Evolutionary conservation across 352 stramenopile genomes (phyloP).

Genomic region (Globisporangium polare): DNA sequence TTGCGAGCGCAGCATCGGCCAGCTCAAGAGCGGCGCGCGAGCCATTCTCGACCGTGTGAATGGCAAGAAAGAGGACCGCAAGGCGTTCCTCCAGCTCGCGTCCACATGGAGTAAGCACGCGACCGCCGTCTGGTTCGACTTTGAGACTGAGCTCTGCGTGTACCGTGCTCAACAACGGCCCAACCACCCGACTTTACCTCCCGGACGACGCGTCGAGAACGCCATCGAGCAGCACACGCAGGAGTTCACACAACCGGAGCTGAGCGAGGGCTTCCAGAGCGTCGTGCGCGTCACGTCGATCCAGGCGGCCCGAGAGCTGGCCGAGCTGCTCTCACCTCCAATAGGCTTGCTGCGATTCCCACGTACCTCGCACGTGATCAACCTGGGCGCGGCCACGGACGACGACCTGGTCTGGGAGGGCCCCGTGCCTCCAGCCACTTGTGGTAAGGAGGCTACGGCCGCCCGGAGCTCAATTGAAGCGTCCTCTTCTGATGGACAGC

Average conservation of each 20-base stretch:
- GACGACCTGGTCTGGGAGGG: slow-evolving; percentile 46
- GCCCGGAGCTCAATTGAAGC: background rate
- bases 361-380: slow-evolving; percentile 54
- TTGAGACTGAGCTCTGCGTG: slow-evolving; percentile 34
- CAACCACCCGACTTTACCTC: slow-evolving; percentile 38
- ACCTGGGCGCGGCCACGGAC: slow-evolving; percentile 44
- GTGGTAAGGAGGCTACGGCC: background rate
- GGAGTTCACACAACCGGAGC: slow-evolving; percentile 32
- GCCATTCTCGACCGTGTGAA: slow-evolving; percentile 62
- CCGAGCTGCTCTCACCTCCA: slow-evolving; percentile 28
- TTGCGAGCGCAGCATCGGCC: slow-evolving; percentile 29
- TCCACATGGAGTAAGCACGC: slow-evolving; percentile 47
- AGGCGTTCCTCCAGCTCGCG: slow-evolving; percentile 38
- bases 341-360: slow-evolving; percentile 59
- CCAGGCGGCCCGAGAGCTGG: slow-evolving; percentile 33
- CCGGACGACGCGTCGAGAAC: slow-evolving; percentile 32
- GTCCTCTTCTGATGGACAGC: background rate
- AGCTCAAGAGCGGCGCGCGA: slow-evolving; percentile 10
- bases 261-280: slow-evolving; percentile 46
- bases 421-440: slow-evolving; percentile 2
- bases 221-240: slow-evolving; percentile 43
- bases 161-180: slow-evolving; percentile 40
- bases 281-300: slow-evolving; percentile 50
- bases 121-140: slow-evolving; percentile 62
- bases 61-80: slow-evolving; percentile 34